Base-by-base conservation (phyloP, 371 early-diverging fungal species). In the Dichotomocladium elegans region DNA sequence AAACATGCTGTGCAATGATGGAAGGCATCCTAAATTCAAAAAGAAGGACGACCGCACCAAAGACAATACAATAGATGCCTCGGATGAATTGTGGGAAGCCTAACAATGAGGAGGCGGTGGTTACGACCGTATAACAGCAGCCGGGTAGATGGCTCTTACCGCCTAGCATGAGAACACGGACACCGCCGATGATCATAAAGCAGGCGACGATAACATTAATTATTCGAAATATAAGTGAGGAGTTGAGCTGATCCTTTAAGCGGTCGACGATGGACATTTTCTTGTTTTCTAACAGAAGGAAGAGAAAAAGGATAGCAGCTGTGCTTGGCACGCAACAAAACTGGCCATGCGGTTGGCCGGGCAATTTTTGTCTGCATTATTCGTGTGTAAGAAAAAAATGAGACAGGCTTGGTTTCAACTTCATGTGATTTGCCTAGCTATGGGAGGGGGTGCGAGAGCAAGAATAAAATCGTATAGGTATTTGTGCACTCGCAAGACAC, bases 81-180 rank as follows among this genome's bases (percentile, higher is more conserved):
- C 64, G 71, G 31, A 74, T 68, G 41, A 74, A 71, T 19, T 70
- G 61, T 3, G 71, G 71, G 37, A 74, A 74, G 8, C 71, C 73
- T 73, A 44, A 43, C 9, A 29, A 21, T 7, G 31, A 27, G 21
- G 8, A 35, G 31, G 22, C 14, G 31, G 21, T 25, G 22, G 29
- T 27, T n/a, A 30, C 33, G 6, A n/a, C 27, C 25, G 11, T 24
- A 12, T 7, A 5, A 46, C 11, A 54, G 25, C 12, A 51, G 33
- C n/a, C n/a, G 25, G 3, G 4, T 12, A 29, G 5, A 31, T 8
- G 33, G 5, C 45, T 2, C 7, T 41, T 58, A 68, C 72, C 73
- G 48, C 73, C 73, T 8, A 59, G 52, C 35, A 70, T 41, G 30
- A 70, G 65, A 12, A 64, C 67, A 41, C 57, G 53, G 0, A 74